Base-by-base conservation (phyloP, 805 yeast species). In the Ogataea paraovalis region DNA sequence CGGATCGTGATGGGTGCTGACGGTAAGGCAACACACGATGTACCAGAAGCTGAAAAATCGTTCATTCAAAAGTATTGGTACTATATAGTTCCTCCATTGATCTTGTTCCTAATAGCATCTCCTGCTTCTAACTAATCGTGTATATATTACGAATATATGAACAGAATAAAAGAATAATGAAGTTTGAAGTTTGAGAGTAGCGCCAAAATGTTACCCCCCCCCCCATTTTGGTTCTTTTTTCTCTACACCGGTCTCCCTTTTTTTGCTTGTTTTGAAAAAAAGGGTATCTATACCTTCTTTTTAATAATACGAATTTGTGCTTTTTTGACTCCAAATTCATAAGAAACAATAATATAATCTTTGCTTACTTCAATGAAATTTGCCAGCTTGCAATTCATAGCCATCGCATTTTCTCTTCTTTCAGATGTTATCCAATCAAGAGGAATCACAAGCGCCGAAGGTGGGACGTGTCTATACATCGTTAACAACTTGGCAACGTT, bases 21-120 rank as follows among this genome's bases (percentile, higher is more conserved):
- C 28, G 57, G 53, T 5, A 42, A 43, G 10, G 49, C 47, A 3
- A 41, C 53, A 25, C 33, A 47, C 4, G 44, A 39, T 16, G 21
- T 12, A 9, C 19, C 42, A 3, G 56, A 47, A 2, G 45, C 30
- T 13, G 66, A 66, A 28, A 63, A 68, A 44, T 73, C 82, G 4
- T 80, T 79, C 63, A 65, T 81, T 16, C 85, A 80, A 58, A 75
- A 75, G 60, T 75, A 82, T 63, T 82, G 86, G 86, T 70, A 78
- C 72, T 80, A 76, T 60, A 66, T 82, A 22, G 78, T 78, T 7
- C 79, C 82, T 2, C 78, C 78, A 13, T 51, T 76, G 20, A 42
- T 79, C 10, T 50, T 78, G 34, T 46, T 74, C 47, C 48, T 69
- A 54, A 19, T 72, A 19, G 40, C 54, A 44, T 51, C 53, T 8